Evolutionary conservation across 2,329 filamentous ascomycete species (phyloP), one percentile per base, ranked within the genome.

Genomic region (Decorospora gaudefroyi): DNA sequence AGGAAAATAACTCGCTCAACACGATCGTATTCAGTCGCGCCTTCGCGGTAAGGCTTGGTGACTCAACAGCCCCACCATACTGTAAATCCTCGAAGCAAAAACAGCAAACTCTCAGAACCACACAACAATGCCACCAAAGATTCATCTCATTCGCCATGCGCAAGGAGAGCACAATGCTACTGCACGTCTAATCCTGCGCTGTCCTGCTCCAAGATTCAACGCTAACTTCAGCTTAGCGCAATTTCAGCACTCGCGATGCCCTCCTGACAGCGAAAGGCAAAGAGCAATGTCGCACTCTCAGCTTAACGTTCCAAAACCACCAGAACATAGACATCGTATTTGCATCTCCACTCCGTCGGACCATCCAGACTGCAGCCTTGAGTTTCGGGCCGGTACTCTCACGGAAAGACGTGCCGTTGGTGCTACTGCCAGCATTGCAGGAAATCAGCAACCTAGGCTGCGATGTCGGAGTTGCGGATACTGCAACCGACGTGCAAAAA

Each of bases 271-370:
- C 81, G 0, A 76, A 85, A n/a, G 91, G 91, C 58, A 77, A 85
- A 65, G 62, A 82, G 50, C 90, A 96, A 78, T 95, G 90, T 73
- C 74, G 70, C 17, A 67, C 71, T 11, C 83, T 96, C 71, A 78
- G 58, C 64, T 75, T 19, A 50, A 57, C 71, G 0, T 95, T 95
- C 66, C 81, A 86, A 7, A 71, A 80, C 69, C 85, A 63, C 36
- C 38, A 55, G 17, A 47, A 53, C 2, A 74, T 93, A 61, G 85
- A 86, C 4, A 78, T 87, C 56, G 78, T 95, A 9, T 79, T 90
- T 15, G 84, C 89, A 26, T 93, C 88, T 1, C 90, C 90, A 4
- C 78, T 95, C 55, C 84, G 86, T 36, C 83, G 90, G 50, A 95
- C 90, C 2, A 77, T 96, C 31, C 83, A 88, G 71, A 96, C 90